Percentiles rank a stretch among this genome's conserved stretches.
Evolutionary conservation across 495 filamentous ascomycete species (phyloP).

Genomic region (Durotheca rogersii): DNA sequence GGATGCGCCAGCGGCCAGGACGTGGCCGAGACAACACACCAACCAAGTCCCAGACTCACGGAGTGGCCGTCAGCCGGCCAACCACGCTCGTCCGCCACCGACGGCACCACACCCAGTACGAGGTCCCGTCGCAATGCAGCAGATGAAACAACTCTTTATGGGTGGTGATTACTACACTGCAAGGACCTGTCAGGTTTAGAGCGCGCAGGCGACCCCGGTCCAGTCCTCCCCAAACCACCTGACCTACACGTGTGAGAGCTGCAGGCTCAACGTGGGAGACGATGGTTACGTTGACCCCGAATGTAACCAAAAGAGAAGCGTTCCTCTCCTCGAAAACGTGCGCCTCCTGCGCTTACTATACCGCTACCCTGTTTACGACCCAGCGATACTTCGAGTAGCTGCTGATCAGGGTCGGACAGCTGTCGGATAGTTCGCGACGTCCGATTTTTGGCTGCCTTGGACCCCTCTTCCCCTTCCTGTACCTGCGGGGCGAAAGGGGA

Average conservation of each 20-base stretch:
- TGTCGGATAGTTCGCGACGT: constrained; percentile 19
- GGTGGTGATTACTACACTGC: constrained; percentile 34
- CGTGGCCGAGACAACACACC: constrained; percentile 11
- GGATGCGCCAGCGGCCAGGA: constrained; percentile 9
- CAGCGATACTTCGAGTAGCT: constrained; percentile 11
- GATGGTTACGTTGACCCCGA: constrained; percentile 20
- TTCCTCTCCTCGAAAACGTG: constrained; percentile 5
- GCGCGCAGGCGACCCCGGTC: constrained; percentile 27
- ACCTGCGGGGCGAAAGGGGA: too few relatives aligned
- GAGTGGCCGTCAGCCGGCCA: constrained; percentile 21
- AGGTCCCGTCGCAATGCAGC: constrained; percentile 25
- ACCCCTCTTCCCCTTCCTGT: too few relatives aligned
- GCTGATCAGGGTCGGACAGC: constrained; percentile 21
- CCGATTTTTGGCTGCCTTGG: too few relatives aligned
- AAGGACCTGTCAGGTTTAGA: constrained; percentile 27
- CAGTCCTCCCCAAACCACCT: constrained; percentile 30
- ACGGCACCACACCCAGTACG: constrained; percentile 7
- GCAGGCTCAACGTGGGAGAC: constrained; percentile 32
- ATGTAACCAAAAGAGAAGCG: constrained; percentile 28
- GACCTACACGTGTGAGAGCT: constrained; percentile 34
- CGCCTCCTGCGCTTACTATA: constrained; percentile 30
- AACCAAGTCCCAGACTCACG: constrained; percentile 26
- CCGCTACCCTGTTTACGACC: constrained; percentile 12
- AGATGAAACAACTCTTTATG: constrained; percentile 27
- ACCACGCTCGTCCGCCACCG: constrained; percentile 17